Percentiles rank a stretch among this genome's conserved stretches.
phyloP scores from a whole-genome alignment of 2,329 filamentous ascomycete species.

The Ascochyta koolunga region DNA sequence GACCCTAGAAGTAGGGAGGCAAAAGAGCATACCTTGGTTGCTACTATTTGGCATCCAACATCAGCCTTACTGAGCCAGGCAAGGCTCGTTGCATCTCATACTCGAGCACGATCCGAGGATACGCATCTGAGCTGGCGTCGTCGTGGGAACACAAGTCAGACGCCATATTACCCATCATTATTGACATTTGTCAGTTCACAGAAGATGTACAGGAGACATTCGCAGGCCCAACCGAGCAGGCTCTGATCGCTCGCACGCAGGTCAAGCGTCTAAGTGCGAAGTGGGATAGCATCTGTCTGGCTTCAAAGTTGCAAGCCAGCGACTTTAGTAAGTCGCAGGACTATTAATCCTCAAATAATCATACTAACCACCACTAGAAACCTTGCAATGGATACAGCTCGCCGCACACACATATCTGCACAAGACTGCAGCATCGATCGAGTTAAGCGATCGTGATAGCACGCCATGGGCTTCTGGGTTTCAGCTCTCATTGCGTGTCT shows the following conservation, averaged over 20 bases:
- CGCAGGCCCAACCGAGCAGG: conserved; percentile 32
- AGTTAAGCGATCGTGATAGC: conserved; percentile 37
- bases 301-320: conserved; percentile 36
- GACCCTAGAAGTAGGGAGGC: conserved; percentile 36
- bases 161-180: conserved; percentile 35
- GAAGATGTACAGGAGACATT: conserved; percentile 47
- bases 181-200: conserved; percentile 43
- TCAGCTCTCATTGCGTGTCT: conserved; percentile 43
- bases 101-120: conserved; percentile 35
- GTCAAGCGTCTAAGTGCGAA: conserved; percentile 42
- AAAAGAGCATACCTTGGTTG: conserved; percentile 44
- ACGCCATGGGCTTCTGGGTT: conserved; percentile 43
- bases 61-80: conserved; percentile 33
- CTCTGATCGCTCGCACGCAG: conserved; percentile 39
- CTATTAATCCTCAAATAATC: neutral
- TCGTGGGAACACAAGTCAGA: conserved; percentile 41
- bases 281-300: conserved; percentile 40
- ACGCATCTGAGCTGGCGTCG: conserved; percentile 41
- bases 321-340: conserved; percentile 37
- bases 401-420: conserved; percentile 39
- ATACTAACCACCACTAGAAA: conserved; percentile 31
- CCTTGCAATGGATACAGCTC: conserved; percentile 42
- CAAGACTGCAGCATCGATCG: conserved; percentile 34
- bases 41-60: conserved; percentile 41
- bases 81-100: conserved; percentile 34